Base-by-base conservation (phyloP, 2,329 filamentous ascomycete genomes). In the Chaetoscypha palmicola region DNA sequence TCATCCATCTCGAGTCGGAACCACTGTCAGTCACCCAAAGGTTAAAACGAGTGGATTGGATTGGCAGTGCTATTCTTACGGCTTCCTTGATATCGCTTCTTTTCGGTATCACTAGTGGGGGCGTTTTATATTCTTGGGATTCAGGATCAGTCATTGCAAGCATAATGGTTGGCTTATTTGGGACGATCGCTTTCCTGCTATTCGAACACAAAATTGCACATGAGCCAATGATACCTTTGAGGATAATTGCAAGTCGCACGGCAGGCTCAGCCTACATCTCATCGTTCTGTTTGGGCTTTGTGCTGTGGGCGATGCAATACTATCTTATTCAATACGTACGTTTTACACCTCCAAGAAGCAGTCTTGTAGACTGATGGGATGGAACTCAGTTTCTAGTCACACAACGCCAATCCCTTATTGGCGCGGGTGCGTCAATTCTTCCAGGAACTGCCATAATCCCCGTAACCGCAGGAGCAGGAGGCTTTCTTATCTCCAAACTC, bases 41-140 rank as follows among this genome's bases (percentile, higher is more conserved):
- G 4, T 61, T 79, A 3, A 62, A 62, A 17, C 66, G 70, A 5
- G 69, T 84, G 14, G 81, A 86, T 57, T 84, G 74, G 69, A 43
- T 74, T 17, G 82, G 82, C 1, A 71, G 73, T 3, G 48, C 71
- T 1, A 58, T 86, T 2, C 82, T 84, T 56, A 67, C 81, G n/a
- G 70, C 64, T 7, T 73, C 72, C n/a, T 65, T 70, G n/a, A 77
- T 75, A 0, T 71, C 70, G 24, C 73, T 82, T 53, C 61, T 82
- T 24, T 75, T 81, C 36, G 73, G 76, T 0, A 59, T 82, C 3
- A 77, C 76, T 1, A 79, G 76, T 66, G 81, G 79, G 8, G 79
- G 79, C 23, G 69, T 81, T 10, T 72, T 79, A 61, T 82, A 81
- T 57, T 56, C 69, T 0, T 85, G 80, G 81, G 58, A 64, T 33